phyloP scores from a whole-genome alignment of 208 protist species.

The Trypanosomatidae sp. region DNA sequence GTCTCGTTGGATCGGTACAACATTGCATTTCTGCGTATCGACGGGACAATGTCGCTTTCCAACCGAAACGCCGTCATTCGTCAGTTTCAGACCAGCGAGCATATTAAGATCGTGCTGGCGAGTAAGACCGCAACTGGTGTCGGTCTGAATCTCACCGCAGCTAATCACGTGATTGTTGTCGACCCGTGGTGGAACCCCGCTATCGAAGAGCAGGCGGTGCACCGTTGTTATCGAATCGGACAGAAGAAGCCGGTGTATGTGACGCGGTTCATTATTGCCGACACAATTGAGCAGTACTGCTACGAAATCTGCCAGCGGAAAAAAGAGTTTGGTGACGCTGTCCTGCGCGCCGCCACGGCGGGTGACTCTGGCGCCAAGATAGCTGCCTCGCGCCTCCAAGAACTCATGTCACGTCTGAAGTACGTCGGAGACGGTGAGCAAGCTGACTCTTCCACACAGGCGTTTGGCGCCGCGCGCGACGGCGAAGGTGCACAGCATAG shows the following conservation, averaged over 20 bases:
- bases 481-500: not conserved
- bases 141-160: constrained; percentile 97
- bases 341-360: constrained; percentile 79
- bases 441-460: not conserved
- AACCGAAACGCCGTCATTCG: constrained; percentile 80
- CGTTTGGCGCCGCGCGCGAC: not conserved
- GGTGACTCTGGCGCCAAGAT: constrained; percentile 58
- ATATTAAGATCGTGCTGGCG: constrained; percentile 86
- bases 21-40: constrained; percentile 81
- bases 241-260: constrained; percentile 93
- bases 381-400: constrained; percentile 74
- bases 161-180: constrained; percentile 95
- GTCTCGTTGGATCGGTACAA: constrained; percentile 63
- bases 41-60: constrained; percentile 91
- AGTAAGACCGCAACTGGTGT: constrained; percentile 96
- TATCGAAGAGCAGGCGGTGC: constrained; percentile 95
- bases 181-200: constrained; percentile 98
- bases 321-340: constrained; percentile 90
- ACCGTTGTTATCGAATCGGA: constrained; percentile 95
- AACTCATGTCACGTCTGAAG: constrained; percentile 75
- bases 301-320: constrained; percentile 92
- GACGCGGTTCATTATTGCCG: constrained; percentile 89
- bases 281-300: constrained; percentile 95
- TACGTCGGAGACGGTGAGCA: constrained; percentile 49
- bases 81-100: constrained; percentile 58